A percentile compares a stretch with the other conserved stretches of the same genome.
These are phyloP conservation scores for Neurospora hispaniola DNA, from an alignment of 495 filamentous ascomycete species.

Conservation along the genomic window DNA sequence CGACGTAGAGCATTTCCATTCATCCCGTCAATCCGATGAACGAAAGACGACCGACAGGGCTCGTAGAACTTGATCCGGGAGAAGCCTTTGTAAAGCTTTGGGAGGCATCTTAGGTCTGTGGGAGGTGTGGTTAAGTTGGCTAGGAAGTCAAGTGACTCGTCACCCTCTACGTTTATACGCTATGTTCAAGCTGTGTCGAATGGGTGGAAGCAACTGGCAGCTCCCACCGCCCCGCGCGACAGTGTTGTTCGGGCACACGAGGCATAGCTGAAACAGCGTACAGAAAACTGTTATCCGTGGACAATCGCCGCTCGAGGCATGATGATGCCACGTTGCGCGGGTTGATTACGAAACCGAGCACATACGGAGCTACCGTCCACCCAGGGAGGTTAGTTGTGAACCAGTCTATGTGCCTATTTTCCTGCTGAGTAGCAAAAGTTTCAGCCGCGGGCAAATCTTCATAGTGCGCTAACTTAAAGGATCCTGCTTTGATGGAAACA, in stretches of 20 bases:
- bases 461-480: neutral
- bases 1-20: neutral
- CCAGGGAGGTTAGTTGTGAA: neutral
- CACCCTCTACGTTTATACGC: neutral
- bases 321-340: neutral
- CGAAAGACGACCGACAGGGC: neutral
- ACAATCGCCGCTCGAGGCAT: neutral
- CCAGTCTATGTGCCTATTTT: neutral
- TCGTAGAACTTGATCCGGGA: neutral
- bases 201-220: neutral
- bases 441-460: neutral
- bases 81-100: neutral
- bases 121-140: neutral
- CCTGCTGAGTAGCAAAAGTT: neutral
- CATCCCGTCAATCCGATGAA: neutral
- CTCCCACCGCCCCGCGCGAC: neutral
- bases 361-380: neutral
- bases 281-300: neutral
- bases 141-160: neutral
- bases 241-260: neutral
- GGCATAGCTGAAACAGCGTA: neutral
- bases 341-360: neutral
- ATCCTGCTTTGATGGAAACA: neutral
- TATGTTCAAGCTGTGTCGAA: neutral
- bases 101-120: neutral